Evolutionary conservation across 148 eudicot genomes (phyloP), one percentile per base, ranked within the genome.

Genomic region (Gaultheria prostrata): DNA sequence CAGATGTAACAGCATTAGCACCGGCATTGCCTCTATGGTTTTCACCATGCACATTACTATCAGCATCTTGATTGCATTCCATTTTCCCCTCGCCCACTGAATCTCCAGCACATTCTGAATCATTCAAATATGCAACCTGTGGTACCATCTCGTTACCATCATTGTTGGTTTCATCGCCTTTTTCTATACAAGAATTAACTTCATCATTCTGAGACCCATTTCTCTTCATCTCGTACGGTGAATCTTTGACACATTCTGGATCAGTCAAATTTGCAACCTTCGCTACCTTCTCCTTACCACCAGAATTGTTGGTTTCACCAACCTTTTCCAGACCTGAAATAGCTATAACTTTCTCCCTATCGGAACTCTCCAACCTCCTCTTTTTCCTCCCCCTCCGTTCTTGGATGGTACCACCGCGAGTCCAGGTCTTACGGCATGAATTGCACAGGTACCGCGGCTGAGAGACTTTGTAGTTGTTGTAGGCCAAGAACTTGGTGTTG

Each of bases 31-130:
- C 65, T 11, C 2, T 49, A 77, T 84, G 12, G 54, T 49, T 32
- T 20, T 77, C 48, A 0, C 53, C 73, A 57, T 45, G 71, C 3
- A 9, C 67, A 77, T 35, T 67, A 14, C 8, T 32, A 30, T 78
- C 80, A 43, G 80, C 82, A 43, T 28, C 86, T 67, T 82, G 85
- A 72, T 51, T 30, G 74, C 84, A 83, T 43, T 76, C 75, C 53
- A 12, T 59, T 63, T 53, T 39, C 53, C 14, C 73, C 57, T 70
- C 81, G 21, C 67, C 67, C 67, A n/a, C 67, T 7, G 67, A 59
- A 24, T 21, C 0, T 9, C 39, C 45, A 17, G 26, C 50, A 83
- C n/a, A 56, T 28, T 12, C 54, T 3, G 78, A 5, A 39, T 56
- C 56, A 2, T 26, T 63, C 30, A 78, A 46, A 77, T 45, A 21